These are phyloP conservation scores for Begonia peltatifolia DNA, from an alignment of 306 rosid genomes.

Conservation along the genomic window DNA sequence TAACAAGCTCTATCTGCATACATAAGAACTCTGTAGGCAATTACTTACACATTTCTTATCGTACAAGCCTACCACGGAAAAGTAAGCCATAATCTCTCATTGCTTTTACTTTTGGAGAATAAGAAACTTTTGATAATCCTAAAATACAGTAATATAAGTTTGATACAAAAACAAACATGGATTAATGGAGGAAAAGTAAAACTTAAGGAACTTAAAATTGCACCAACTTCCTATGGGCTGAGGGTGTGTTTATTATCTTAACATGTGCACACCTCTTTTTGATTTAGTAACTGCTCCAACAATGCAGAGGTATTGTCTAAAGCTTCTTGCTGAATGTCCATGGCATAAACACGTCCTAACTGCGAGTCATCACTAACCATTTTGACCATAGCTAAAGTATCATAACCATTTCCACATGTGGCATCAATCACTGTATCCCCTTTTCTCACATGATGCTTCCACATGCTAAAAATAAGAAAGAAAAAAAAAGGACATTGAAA, in stretches of 20 bases:
- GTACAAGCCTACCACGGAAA: neutral
- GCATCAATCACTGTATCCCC: conserved; percentile 83
- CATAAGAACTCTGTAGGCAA: conserved; percentile 13
- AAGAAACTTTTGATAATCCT: too few species aligned
- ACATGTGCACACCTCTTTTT: conserved; percentile 29
- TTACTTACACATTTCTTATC: conserved; percentile 4
- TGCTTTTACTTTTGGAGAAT: too few species aligned
- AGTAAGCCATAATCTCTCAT: neutral
- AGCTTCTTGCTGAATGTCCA: conserved; percentile 75
- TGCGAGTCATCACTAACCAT: conserved; percentile 64
- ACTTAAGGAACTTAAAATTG: too few species aligned
- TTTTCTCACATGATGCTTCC: conserved; percentile 53
- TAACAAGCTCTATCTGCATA: conserved; percentile 52
- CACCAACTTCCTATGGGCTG: too few species aligned
- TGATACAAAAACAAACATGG: too few species aligned
- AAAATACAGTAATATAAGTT: too few species aligned
- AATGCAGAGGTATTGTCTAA: conserved; percentile 40
- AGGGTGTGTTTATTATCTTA: too few species aligned
- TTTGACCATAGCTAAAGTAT: conserved; percentile 62
- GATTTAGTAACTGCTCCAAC: conserved; percentile 37
- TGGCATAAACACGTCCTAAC: conserved; percentile 45
- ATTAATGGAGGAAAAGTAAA: too few species aligned
- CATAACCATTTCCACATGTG: conserved; percentile 86
- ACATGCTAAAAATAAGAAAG: conserved; percentile 33
- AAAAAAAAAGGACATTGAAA: conserved; percentile 3